Evolutionary conservation across 352 stramenopile genomes (phyloP).

Genomic region (Pythium volutum): DNA sequence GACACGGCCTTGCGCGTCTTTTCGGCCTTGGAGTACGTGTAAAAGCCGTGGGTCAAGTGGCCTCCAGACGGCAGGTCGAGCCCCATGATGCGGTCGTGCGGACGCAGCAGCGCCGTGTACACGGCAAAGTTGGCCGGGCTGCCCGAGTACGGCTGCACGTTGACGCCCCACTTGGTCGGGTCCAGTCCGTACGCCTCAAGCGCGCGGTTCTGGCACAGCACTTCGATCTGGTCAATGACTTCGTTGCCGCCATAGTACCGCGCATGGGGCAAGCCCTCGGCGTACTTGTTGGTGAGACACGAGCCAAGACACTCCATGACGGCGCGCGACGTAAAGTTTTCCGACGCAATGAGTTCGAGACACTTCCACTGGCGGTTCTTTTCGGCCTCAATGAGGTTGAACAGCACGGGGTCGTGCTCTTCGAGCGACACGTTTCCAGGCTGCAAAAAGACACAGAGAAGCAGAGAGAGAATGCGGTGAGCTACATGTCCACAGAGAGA

Average conservation of each 20-base stretch:
- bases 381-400: slow-evolving; percentile 98
- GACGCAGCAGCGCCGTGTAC: slow-evolving; percentile 96
- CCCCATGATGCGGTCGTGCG: slow-evolving; percentile 99
- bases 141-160: slow-evolving; percentile 98
- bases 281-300: slow-evolving; percentile 99
- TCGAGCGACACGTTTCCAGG: slow-evolving; percentile 80
- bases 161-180: slow-evolving; percentile 94
- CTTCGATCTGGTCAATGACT: slow-evolving; percentile 98
- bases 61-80: slow-evolving; percentile 98
- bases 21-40: slow-evolving; percentile 97
- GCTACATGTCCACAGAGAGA: neutral
- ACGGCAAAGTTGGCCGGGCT: slow-evolving; percentile 99
- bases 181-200: slow-evolving; percentile 97
- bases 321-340: slow-evolving; percentile 99
- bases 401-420: slow-evolving; percentile 96
- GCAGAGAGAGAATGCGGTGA: neutral
- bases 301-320: slow-evolving; percentile 99
- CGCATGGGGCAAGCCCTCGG: slow-evolving; percentile 93
- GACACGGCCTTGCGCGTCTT: slow-evolving; percentile 97
- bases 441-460: slow-evolving; percentile 23
- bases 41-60: slow-evolving; percentile 98
- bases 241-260: slow-evolving; percentile 99
- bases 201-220: slow-evolving; percentile 96
- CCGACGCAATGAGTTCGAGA: slow-evolving; percentile 98
- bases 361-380: slow-evolving; percentile 97